Evolutionary conservation across 129 eudicot genomes (phyloP), one percentile per base, ranked within the genome.

Genomic region (Pulicaria dysenterica): DNA sequence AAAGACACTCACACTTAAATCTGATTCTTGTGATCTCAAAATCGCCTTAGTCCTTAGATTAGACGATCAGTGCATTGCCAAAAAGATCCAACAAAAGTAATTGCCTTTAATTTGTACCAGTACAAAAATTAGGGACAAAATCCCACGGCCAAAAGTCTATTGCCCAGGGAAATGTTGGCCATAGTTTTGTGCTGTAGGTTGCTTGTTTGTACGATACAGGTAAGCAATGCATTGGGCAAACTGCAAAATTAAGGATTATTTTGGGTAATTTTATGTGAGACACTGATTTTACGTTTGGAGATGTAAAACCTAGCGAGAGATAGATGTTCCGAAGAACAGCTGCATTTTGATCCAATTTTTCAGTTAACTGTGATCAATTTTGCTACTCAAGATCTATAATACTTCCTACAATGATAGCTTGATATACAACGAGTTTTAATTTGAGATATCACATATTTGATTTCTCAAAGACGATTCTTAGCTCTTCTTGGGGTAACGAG

Each of bases 271-370:
- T 48, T 47, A 24, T 56, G 57, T 13, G 12, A 72, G 7, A 44
- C 36, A 40, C 31, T 72, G 67, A 6, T 15, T 58, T 1, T 13
- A 58, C 31, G 64, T 40, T 44, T 64, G 15, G 34, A 67, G 74
- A 67, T 67, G 68, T 43, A 67, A 65, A 56, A 56, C 61, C 73
- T 64, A 65, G 38, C 49, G 64, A 9, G 10, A 36, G 45, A 43
- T 34, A 41, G 48, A 74, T 5, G 62, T 64, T 44, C 73, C 7
- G 42, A 39, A 56, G 19, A 36, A 58, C 24, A 75, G 58, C 59
- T 56, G 16, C 50, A 46, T 57, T 57, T 58, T 58, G 67, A 45
- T 14, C 31, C 31, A 24, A 24, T 7, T 16, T 76, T 63, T 41
- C 40, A 12, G 13, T 47, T 16, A 60, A 47, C 13, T 68, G 3